Percentiles rank a stretch among this genome's conserved stretches.
Evolutionary conservation across 352 stramenopile species (phyloP).

Genomic region (Phytophthora brassicae): DNA sequence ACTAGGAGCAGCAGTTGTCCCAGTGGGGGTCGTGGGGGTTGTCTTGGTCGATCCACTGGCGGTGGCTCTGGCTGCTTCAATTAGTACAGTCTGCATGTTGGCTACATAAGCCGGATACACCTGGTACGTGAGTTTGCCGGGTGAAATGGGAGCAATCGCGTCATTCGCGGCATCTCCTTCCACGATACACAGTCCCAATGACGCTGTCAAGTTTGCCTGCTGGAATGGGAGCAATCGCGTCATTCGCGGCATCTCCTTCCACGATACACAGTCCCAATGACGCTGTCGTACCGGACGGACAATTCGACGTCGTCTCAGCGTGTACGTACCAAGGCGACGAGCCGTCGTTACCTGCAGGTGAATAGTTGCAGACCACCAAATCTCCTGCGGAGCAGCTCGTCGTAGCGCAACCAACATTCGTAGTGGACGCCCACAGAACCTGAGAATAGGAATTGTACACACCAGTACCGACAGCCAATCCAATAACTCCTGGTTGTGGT

Average conservation of each 20-base stretch:
- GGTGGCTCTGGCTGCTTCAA: slow-evolving; percentile 35
- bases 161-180: slow-evolving; percentile 51
- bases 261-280: slow-evolving; percentile 53
- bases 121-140: slow-evolving; percentile 57
- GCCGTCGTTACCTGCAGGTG: slow-evolving; percentile 51
- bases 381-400: slow-evolving; percentile 42
- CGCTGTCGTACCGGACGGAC: slow-evolving; percentile 49
- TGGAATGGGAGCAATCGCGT: slow-evolving; percentile 56
- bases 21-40: slow-evolving; percentile 7
- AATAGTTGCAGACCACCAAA: slow-evolving; percentile 67
- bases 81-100: slow-evolving; percentile 53
- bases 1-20: slow-evolving; percentile 1
- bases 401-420: slow-evolving; percentile 61
- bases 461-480: slow-evolving; percentile 52
- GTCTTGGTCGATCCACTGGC: slow-evolving; percentile 19
- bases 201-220: slow-evolving; percentile 48
- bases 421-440: slow-evolving; percentile 65
- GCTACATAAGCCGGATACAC: slow-evolving; percentile 57
- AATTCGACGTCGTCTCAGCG: slow-evolving; percentile 44
- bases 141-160: slow-evolving; percentile 54
- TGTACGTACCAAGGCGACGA: slow-evolving; percentile 64
- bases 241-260: slow-evolving; percentile 47
- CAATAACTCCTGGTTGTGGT: slow-evolving; percentile 38
- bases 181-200: no score
- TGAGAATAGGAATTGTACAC: slow-evolving; percentile 80